Evolutionary conservation across 164 flowering plant genomes (phyloP).

Genomic region (Umbellularia californica): DNA sequence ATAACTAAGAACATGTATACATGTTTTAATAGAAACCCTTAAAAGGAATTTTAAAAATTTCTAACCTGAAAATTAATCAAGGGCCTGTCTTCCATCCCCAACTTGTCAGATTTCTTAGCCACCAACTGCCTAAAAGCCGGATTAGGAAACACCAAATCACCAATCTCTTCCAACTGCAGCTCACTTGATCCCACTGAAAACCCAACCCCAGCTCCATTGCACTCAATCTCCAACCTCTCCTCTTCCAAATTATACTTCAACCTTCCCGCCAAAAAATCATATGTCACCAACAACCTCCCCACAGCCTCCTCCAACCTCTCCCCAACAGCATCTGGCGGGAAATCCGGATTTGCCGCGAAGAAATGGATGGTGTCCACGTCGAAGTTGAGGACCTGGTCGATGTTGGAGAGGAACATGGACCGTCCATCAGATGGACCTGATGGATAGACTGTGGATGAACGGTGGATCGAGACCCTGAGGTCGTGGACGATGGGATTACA

Average conservation of each 20-base stretch:
- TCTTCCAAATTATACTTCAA: constrained; percentile 30
- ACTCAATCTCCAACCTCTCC: constrained; percentile 54
- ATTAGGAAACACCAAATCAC: constrained; percentile 57
- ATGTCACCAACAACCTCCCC: constrained; percentile 27
- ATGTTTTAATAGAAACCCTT: no score
- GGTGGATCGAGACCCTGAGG: constrained; percentile 43
- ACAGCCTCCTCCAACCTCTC: constrained; percentile 33
- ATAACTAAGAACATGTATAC: no score
- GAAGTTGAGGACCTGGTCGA: constrained; percentile 59
- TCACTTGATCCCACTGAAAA: constrained; percentile 52
- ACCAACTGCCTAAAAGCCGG: constrained; percentile 43
- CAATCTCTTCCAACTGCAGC: constrained; percentile 44
- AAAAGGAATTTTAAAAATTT: no score
- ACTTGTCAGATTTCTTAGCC: constrained; percentile 4
- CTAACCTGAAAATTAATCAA: constrained; percentile 48
- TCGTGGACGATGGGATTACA: constrained; percentile 29
- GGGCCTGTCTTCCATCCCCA: constrained; percentile 33
- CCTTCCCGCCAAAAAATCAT: constrained; percentile 65
- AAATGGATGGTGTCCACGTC: constrained; percentile 54
- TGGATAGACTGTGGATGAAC: constrained; percentile 33
- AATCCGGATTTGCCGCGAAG: constrained; percentile 33
- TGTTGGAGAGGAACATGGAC: constrained; percentile 65
- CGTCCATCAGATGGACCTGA: constrained; percentile 26
- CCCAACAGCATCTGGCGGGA: constrained; percentile 31
- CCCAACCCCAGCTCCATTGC: constrained; percentile 48